phyloP scores from a whole-genome alignment of 257 asterid genomes.

The Nicotiana noctiflora region DNA sequence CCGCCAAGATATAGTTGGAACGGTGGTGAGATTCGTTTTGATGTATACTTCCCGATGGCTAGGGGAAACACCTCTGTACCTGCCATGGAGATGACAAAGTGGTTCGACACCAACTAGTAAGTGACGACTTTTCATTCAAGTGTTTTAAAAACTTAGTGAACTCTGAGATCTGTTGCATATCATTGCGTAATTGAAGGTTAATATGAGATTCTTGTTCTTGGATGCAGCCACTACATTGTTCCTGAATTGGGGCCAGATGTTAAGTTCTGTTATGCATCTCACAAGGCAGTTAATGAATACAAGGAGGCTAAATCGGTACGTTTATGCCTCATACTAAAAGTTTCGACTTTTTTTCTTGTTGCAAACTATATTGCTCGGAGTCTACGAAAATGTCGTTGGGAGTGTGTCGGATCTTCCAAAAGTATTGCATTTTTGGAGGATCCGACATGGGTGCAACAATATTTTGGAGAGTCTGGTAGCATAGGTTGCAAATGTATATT shows the following conservation, averaged over 20 bases:
- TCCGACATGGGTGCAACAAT: too few relatives aligned
- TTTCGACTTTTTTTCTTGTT: not conserved
- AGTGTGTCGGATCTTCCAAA: too few relatives aligned
- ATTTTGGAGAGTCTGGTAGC: too few relatives aligned
- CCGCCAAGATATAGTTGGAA: slow-evolving; percentile 46
- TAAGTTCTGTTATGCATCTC: slow-evolving; percentile 28
- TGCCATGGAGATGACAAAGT: slow-evolving; percentile 51
- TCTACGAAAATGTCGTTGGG: too few relatives aligned
- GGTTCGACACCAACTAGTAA: slow-evolving; percentile 50
- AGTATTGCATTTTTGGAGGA: too few relatives aligned
- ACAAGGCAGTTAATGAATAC: slow-evolving; percentile 28
- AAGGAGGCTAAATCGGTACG: slow-evolving; percentile 31
- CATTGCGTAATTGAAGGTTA: not conserved
- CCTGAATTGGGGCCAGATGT: slow-evolving; percentile 32
- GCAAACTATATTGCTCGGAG: not conserved
- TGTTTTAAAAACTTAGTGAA: not conserved
- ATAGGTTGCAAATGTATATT: not conserved
- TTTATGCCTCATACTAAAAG: not conserved
- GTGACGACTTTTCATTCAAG: slow-evolving; percentile 2
- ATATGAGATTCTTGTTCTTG: slow-evolving; percentile 1
- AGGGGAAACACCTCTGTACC: slow-evolving; percentile 50
- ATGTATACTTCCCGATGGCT: slow-evolving; percentile 52
- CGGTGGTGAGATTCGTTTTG: slow-evolving; percentile 44
- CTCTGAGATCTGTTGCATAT: not conserved
- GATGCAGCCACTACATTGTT: slow-evolving; percentile 35